phyloP scores from a whole-genome alignment of 2,329 filamentous ascomycete species.

The Lachnellula hyalina region DNA sequence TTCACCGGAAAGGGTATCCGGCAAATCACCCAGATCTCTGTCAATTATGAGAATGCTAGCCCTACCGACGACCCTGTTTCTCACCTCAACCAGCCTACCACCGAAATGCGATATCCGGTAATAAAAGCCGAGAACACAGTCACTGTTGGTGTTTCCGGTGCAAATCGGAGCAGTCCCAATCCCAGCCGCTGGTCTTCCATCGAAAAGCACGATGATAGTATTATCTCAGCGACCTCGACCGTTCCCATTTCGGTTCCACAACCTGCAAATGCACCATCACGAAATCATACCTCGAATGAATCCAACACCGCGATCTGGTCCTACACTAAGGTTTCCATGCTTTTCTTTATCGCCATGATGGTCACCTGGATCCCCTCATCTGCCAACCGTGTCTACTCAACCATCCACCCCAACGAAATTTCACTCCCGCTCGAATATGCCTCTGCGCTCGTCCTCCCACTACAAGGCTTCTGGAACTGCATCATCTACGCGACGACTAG shows the following conservation, averaged over 20 bases:
- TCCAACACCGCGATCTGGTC: constrained; percentile 60
- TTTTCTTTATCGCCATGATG: constrained; percentile 67
- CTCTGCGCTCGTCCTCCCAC: constrained; percentile 68
- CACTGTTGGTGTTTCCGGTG: constrained; percentile 9
- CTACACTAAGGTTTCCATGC: constrained; percentile 64
- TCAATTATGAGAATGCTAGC: constrained; percentile 38
- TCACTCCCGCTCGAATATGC: constrained; percentile 61
- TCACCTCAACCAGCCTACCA: not conserved
- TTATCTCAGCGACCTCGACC: not conserved
- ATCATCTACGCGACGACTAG: constrained; percentile 71
- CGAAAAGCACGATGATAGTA: not conserved
- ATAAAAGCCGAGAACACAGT: constrained; percentile 3
- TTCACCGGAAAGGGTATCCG: constrained; percentile 35
- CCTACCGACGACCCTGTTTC: not conserved
- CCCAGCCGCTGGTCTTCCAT: not conserved
- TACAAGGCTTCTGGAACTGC: constrained; percentile 83
- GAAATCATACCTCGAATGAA: constrained; percentile 12
- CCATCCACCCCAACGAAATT: constrained; percentile 49
- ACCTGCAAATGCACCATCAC: not conserved
- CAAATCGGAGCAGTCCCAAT: not conserved
- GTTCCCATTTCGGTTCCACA: not conserved
- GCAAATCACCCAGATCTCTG: constrained; percentile 60
- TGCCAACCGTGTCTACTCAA: constrained; percentile 68
- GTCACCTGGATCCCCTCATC: constrained; percentile 75
- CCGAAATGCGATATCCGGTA: constrained; percentile 2